These are phyloP conservation scores for Spizellomyces punctatus DNA, from an alignment of 192 early-diverging fungal species.

Conservation along the genomic window DNA sequence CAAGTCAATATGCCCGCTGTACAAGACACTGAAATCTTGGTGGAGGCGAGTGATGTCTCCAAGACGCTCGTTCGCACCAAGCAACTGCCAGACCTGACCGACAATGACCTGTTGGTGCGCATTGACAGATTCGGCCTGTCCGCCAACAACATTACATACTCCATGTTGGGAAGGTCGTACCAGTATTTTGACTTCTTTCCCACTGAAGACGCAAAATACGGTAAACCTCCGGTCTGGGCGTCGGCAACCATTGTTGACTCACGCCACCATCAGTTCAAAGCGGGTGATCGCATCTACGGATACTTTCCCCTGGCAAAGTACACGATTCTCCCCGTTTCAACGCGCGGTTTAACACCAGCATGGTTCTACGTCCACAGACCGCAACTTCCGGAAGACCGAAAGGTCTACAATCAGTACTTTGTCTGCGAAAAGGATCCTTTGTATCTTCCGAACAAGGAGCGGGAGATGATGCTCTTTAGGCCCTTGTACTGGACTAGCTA, in stretches of 20 bases:
- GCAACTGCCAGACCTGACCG: not conserved
- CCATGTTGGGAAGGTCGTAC: conserved; percentile 32
- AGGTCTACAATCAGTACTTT: conserved; percentile 41
- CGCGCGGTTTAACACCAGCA: not conserved
- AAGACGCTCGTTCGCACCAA: not conserved
- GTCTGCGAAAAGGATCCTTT: conserved; percentile 28
- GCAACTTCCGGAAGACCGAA: conserved; percentile 43
- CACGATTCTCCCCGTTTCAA: not conserved
- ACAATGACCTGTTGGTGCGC: conserved; percentile 32
- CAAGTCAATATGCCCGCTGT: too few species aligned
- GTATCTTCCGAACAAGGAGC: conserved; percentile 32
- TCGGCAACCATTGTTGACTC: conserved; percentile 32
- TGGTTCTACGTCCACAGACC: conserved; percentile 35
- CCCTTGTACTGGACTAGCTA: conserved; percentile 48
- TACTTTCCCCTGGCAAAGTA: conserved; percentile 42
- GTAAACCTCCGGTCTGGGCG: conserved; percentile 45
- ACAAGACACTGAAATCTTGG: not conserved
- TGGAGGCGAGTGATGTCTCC: not conserved
- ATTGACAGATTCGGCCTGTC: conserved; percentile 41
- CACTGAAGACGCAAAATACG: conserved; percentile 14
- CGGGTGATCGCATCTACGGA: conserved; percentile 44
- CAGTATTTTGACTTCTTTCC: conserved; percentile 48
- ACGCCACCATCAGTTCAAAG: conserved; percentile 9
- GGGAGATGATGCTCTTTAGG: conserved; percentile 42
- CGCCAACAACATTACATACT: conserved; percentile 51